Evolutionary conservation across 2,329 filamentous ascomycete species (phyloP), one percentile per base, ranked within the genome.

Genomic region (Colletotrichum navitas): DNA sequence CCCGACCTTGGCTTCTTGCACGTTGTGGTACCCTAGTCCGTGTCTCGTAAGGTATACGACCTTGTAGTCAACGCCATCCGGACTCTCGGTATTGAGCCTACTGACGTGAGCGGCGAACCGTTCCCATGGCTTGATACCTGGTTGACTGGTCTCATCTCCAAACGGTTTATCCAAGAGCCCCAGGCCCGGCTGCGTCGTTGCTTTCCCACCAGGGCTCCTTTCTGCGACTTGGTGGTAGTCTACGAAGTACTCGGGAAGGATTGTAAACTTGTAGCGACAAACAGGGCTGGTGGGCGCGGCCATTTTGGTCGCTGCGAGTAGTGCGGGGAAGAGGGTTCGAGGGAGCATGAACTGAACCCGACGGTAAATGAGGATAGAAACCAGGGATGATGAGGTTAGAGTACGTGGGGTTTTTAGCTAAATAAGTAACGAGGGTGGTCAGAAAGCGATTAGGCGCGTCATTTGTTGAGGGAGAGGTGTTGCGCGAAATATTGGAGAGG

Each of bases 31-130:
- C 32, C 88, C 89, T 74, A 88, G 81, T 18, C 89, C 89, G 75
- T 91, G 89, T 18, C 89, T 84, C 29, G 86, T 88, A 68, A 90
- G 80, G 71, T 81, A 84, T 14, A 90, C 71, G 16, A 90, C 81
- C 67, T 88, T 87, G 79, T 89, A 91, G 18, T 76, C 78, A n/a
- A 85, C 83, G 63, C 81, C 83, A 4, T 78, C 74, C 0, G 82
- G 79, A 3, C 81, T 80, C 8, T 81, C 76, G 12, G 79, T 66
- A 76, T 88, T 88, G 54, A 89, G 78, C 34, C 81, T 79, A 5
- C 79, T 76, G 36, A 90, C 81, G 67, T 87, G 85, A 34, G 81
- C 75, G 2, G 80, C 76, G 45, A 90, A 85, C 18, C 86, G 83
- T 66, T 83, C 80, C 89, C 89, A 91, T 73, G 86, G 86, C 1